These are phyloP conservation scores for Dryas octopetala DNA, from an alignment of 306 rosid species.

Conservation along the genomic window DNA sequence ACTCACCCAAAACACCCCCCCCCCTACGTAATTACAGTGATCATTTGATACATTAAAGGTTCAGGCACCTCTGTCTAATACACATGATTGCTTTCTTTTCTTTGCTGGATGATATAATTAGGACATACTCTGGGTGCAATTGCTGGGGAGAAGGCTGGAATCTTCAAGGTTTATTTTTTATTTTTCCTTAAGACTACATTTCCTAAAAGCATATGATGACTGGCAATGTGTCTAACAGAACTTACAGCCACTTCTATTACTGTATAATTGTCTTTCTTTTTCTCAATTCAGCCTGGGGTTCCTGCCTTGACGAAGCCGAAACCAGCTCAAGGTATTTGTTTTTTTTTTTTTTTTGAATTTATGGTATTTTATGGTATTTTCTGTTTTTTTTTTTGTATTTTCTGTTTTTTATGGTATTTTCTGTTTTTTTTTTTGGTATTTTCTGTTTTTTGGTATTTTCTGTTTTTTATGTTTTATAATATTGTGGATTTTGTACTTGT, in stretches of 20 bases:
- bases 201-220: constrained; percentile 4
- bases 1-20: too few species aligned
- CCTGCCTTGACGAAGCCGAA: constrained; percentile 96
- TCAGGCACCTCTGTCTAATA: neutral
- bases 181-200: constrained; percentile 23
- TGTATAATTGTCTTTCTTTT: constrained; percentile 12
- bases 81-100: constrained; percentile 15
- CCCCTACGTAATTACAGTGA: constrained; percentile 18
- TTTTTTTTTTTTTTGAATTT: too few species aligned
- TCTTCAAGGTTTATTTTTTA: constrained; percentile 74
- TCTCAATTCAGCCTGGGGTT: constrained; percentile 49
- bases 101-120: constrained; percentile 34
- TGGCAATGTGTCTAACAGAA: constrained; percentile 9
- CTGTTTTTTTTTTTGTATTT: too few species aligned
- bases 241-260: constrained; percentile 13
- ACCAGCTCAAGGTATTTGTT: too few species aligned
- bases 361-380: too few species aligned
- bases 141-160: constrained; percentile 98
- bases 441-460: too few species aligned
- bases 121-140: constrained; percentile 85
- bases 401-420: too few species aligned
- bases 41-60: constrained; percentile 10
- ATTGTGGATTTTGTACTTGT: too few species aligned
- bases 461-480: too few species aligned
- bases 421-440: too few species aligned